Conservation (phyloP, 257 asterid species). For the Perilla frutescens region DNA sequence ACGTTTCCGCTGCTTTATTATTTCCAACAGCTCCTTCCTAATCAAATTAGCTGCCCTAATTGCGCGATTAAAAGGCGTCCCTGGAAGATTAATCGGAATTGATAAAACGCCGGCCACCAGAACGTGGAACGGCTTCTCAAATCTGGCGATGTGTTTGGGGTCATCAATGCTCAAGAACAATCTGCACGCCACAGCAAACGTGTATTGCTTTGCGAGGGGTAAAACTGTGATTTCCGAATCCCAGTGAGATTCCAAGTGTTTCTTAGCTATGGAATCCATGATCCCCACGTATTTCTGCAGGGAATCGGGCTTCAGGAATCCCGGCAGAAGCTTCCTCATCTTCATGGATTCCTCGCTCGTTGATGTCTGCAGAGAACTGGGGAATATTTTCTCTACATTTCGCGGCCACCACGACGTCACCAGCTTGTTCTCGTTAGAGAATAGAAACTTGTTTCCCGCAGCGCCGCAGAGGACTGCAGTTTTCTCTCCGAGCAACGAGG, state of each 20-base stretch:
- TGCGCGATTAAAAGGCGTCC: slow-evolving; percentile 55
- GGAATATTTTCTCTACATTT: slow-evolving; percentile 56
- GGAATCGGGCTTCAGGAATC: slow-evolving; percentile 54
- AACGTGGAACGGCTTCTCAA: slow-evolving; percentile 48
- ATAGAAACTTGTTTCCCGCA: slow-evolving; percentile 52
- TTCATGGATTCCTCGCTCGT: slow-evolving; percentile 56
- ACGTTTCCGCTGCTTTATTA: slow-evolving; percentile 46
- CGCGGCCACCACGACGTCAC: slow-evolving; percentile 62
- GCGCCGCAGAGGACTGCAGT: slow-evolving; percentile 57
- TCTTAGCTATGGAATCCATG: slow-evolving; percentile 55
- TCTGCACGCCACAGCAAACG: slow-evolving; percentile 55
- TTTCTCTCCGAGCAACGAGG: slow-evolving; percentile 51
- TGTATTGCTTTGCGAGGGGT: slow-evolving; percentile 48
- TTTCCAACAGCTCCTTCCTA: slow-evolving; percentile 46
- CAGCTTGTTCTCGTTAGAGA: slow-evolving; percentile 63
- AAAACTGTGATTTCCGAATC: slow-evolving; percentile 38
- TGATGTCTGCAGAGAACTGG: slow-evolving; percentile 48
- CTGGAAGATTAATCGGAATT: slow-evolving; percentile 54
- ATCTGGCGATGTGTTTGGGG: slow-evolving; percentile 37
- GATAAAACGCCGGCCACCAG: slow-evolving; percentile 54
- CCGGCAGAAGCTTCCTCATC: slow-evolving; percentile 60
- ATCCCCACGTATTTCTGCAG: slow-evolving; percentile 55
- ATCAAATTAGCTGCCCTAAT: slow-evolving; percentile 48
- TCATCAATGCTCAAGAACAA: slow-evolving; percentile 58
- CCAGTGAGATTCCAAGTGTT: slow-evolving; percentile 36